A percentile compares a stretch with the other conserved stretches of the same genome.
Evolutionary conservation across 1,139 yeast genomes (phyloP).

Genomic region (Taphrina deformans): DNA sequence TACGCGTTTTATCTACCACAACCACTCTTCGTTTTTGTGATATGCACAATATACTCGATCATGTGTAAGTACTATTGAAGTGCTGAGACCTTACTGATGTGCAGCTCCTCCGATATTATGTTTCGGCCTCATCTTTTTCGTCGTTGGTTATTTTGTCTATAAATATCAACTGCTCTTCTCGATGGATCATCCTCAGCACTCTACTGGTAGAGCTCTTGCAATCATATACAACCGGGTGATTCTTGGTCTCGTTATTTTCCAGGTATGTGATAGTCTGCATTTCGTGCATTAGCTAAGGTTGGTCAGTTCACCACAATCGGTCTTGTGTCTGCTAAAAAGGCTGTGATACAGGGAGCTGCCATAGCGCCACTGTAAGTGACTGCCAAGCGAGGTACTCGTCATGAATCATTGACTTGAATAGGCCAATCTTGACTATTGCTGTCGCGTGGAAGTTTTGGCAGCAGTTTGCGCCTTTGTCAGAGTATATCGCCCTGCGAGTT

Average conservation of each 20-base stretch:
- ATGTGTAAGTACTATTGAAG: constrained; percentile 62
- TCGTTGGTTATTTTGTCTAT: constrained; percentile 73
- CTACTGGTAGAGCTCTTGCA: constrained; percentile 89
- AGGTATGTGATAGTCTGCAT: constrained; percentile 56
- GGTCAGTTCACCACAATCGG: constrained; percentile 22
- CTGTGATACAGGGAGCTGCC: constrained; percentile 15
- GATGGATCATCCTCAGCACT: constrained; percentile 82
- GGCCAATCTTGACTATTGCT: constrained; percentile 63
- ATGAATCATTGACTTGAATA: too few relatives aligned
- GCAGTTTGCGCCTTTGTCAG: constrained; percentile 74
- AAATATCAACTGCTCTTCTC: constrained; percentile 76
- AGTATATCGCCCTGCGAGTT: constrained; percentile 80
- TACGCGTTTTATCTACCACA: constrained; percentile 81
- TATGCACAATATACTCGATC: constrained; percentile 69
- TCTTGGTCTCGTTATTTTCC: constrained; percentile 71
- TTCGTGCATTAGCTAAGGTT: not conserved
- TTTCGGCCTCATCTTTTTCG: constrained; percentile 71
- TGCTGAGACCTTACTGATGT: constrained; percentile 68
- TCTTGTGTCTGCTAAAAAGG: constrained; percentile 18
- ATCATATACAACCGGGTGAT: constrained; percentile 70
- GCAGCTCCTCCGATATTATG: constrained; percentile 68
- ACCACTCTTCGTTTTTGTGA: constrained; percentile 71
- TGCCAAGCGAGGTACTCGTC: too few relatives aligned
- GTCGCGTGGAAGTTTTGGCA: constrained; percentile 70
- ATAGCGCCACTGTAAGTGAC: constrained; percentile 27